Base-by-base conservation (phyloP, 2,329 filamentous ascomycete genomes). In the Elsinoe necatrix region DNA sequence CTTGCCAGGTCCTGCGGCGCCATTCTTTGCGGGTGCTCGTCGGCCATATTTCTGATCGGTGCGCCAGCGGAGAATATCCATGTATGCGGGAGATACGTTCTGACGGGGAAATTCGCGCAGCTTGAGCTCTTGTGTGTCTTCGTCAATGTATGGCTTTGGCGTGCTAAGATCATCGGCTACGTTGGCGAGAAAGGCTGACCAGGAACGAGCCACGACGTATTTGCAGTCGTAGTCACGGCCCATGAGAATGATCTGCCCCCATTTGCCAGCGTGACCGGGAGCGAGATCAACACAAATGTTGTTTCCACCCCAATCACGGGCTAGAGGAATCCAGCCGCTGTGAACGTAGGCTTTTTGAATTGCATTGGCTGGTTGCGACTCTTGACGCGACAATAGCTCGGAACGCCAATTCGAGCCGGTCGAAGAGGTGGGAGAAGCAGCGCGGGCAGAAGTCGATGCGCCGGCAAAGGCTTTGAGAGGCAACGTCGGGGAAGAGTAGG, bases 211-310 rank as follows among this genome's bases (percentile, higher is more conserved):
- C 57, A 98, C 81, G 5, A 98, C 93, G 68, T 95, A 98, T 75
- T 98, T 98, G 72, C 89, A 95, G 69, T 98, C 93, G 72, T 95
- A 98, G 74, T 98, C 93, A 59, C 93, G 89, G 52, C 93, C 93
- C 70, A 95, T 96, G 60, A 98, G 80, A 66, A 98, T 95, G 62
- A 98, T 83, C 70, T 98, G 93, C 55, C 93, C 93, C 92, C 93
- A 98, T 69, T 85, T 87, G 37, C 93, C 93, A 47, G 82, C 81
- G 8, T 92, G 89, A 1, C 93, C 93, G 20, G 93, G 93, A 5
- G 91, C 89, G 58, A 98, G 77, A 71, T 98, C 93, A 47, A 96
- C 82, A 16, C 91, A 92, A 66, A 98, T 79, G 75, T 95, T 95
- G 80, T 98, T 98, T 72, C 93, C 93, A 70, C 93, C 93, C 93